These are phyloP conservation scores for Cylindrodendrum hubeiense DNA, from an alignment of 2,329 filamentous ascomycete species.

Conservation along the genomic window DNA sequence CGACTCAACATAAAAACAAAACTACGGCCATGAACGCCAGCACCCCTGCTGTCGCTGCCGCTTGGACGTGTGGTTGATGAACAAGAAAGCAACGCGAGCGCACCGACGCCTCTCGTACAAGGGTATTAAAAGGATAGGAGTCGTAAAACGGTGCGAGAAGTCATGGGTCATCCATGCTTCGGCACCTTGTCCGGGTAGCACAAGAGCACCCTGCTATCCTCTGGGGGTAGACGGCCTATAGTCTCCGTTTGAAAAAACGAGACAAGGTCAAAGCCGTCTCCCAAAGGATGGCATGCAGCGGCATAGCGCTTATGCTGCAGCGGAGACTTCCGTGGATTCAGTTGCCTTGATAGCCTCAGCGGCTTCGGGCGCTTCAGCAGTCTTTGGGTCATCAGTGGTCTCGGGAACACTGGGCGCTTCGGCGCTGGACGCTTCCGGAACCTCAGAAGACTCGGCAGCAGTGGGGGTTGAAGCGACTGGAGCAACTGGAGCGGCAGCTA, in stretches of 20 bases:
- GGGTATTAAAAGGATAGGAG: slow-evolving; percentile 47
- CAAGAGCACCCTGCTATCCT: not conserved
- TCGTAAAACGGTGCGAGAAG: slow-evolving; percentile 38
- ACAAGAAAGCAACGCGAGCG: slow-evolving; percentile 41
- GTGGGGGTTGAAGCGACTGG: not conserved
- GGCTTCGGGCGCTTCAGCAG: slow-evolving; percentile 23
- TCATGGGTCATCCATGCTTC: slow-evolving; percentile 24
- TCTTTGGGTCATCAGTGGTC: slow-evolving; percentile 24
- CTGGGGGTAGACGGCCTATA: not conserved
- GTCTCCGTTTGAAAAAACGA: not conserved
- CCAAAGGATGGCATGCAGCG: slow-evolving; percentile 9
- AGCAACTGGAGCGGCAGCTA: slow-evolving; percentile 1
- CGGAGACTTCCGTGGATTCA: slow-evolving; percentile 21
- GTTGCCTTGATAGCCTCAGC: slow-evolving; percentile 4
- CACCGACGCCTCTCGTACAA: slow-evolving; percentile 39
- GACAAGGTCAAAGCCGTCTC: not conserved
- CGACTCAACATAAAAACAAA: slow-evolving; percentile 24
- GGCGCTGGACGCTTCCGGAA: not conserved
- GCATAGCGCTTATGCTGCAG: slow-evolving; percentile 31
- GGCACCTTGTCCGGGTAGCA: slow-evolving; percentile 8
- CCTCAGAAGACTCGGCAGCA: not conserved
- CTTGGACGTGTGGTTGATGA: slow-evolving; percentile 34
- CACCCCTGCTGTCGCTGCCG: slow-evolving; percentile 34
- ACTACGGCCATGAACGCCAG: slow-evolving; percentile 39
- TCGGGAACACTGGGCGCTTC: slow-evolving; percentile 10